Evolutionary conservation across 208 protist genomes (phyloP).

Genomic region (Entamoeba moshkovskii): DNA sequence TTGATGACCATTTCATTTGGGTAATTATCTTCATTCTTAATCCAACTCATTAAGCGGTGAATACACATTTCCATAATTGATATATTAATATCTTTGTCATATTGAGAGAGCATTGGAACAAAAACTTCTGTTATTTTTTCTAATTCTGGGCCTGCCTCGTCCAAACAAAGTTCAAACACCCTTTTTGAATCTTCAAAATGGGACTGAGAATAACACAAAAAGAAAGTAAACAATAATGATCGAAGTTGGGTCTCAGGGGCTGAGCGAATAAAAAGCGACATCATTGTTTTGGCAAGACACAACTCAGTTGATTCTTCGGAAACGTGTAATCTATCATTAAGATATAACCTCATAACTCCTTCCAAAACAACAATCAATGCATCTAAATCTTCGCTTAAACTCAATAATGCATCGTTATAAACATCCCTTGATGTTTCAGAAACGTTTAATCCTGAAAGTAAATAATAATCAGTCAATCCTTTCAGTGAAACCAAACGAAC

Average conservation of each 20-base stretch:
- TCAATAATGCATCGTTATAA: neutral
- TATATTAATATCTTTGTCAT: neutral
- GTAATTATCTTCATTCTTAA: neutral
- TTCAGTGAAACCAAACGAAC: neutral
- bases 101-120: neutral
- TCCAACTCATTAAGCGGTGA: neutral
- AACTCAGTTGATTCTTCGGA: neutral
- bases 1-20: neutral
- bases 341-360: neutral
- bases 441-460: neutral
- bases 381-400: neutral
- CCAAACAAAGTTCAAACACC: neutral
- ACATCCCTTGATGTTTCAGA: neutral
- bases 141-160: neutral
- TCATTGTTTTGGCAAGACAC: neutral
- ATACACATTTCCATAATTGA: neutral
- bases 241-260: neutral
- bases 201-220: neutral
- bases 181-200: neutral
- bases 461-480: neutral
- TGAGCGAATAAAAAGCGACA: neutral
- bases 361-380: neutral
- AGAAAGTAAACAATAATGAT: neutral
- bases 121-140: neutral
- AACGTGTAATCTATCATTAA: neutral